Percentiles rank a stretch among this genome's conserved stretches.
Evolutionary conservation across 148 eudicot genomes (phyloP).

Genomic region (Dysphania ambrosioides): DNA sequence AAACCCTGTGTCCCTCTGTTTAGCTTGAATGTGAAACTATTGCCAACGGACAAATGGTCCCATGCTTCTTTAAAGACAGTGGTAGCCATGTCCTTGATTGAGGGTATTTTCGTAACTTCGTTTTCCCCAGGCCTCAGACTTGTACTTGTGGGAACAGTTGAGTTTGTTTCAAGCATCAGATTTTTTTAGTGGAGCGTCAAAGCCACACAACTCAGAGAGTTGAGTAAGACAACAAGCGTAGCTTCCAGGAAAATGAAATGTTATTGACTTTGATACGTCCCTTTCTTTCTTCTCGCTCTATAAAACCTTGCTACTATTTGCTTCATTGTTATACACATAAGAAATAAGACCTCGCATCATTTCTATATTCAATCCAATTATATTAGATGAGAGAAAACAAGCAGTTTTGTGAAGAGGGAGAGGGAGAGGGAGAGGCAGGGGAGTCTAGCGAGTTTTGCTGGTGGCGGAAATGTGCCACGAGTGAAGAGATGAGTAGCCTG

Average conservation of each 20-base stretch:
- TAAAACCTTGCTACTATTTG: neutral
- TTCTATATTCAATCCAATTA: neutral
- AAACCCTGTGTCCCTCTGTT: no score
- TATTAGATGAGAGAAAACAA: conserved; percentile 19
- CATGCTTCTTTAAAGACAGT: neutral
- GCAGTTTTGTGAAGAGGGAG: conserved; percentile 5
- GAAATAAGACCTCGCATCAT: neutral
- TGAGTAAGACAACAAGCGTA: conserved; percentile 11
- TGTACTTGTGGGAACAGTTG: neutral
- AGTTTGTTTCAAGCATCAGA: conserved; percentile 1
- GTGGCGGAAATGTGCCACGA: conserved; percentile 42
- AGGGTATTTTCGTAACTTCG: conserved; percentile 11
- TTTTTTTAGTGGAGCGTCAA: neutral
- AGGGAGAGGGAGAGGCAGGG: conserved; percentile 20
- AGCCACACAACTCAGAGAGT: neutral
- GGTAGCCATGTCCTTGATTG: neutral
- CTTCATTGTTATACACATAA: neutral
- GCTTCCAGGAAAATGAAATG: conserved; percentile 16
- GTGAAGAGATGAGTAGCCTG: conserved; percentile 34
- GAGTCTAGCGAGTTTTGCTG: conserved; percentile 36
- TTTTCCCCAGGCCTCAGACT: no score
- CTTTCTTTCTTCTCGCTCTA: neutral
- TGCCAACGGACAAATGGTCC: no score
- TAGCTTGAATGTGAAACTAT: neutral
- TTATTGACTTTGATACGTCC: neutral